Base-by-base conservation (phyloP, 768 basidiomycete genomes). In the Postia placenta region DNA sequence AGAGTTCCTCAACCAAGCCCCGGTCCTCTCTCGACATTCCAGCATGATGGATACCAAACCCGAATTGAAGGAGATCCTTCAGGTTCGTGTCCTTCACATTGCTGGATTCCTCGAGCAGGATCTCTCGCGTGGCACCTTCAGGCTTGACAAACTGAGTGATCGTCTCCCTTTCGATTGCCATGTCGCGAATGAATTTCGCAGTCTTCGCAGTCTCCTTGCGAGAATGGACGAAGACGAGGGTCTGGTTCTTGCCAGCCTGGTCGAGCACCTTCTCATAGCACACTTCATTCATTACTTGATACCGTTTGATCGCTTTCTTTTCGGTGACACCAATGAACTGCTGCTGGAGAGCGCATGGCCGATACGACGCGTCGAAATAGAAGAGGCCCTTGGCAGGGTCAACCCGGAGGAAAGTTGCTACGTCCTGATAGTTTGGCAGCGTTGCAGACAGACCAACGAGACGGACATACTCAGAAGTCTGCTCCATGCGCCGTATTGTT, bases 191-290 rank as follows among this genome's bases (percentile, higher is more conserved):
- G 70, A 92, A 97, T 60, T 81, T 85, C 9, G 94, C 93, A 0
- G 96, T 98, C 73, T 98, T 98, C 17, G 92, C 89, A 0, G 96
- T 98, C 70, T 98, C 96, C 69, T 99, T 99, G 38, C 95, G 81
- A 27, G 95, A 98, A 65, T 99, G 96, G 0, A 99, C 96, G 60
- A 99, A 99, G 11, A 98, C 93, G 33, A 98, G 76, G 0, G 88
- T 89, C 64, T 95, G 93, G 52, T 94, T 90, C 72, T 91, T 92
- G 42, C 80, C 79, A 5, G 82, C 80, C 59, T 98, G 92, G 56
- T 97, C 93, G 20, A 98, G 79, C 2, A 97, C 87, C 71, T 98
- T 99, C 67, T 98, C 95, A 72, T 99, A 99, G 68, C 94, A 95
- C 19, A 98, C 93, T 63, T 98, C 94, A 67, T 99, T 99, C 78